phyloP scores from a whole-genome alignment of 2,329 filamentous ascomycete genomes.

The Beauveria sp. region DNA sequence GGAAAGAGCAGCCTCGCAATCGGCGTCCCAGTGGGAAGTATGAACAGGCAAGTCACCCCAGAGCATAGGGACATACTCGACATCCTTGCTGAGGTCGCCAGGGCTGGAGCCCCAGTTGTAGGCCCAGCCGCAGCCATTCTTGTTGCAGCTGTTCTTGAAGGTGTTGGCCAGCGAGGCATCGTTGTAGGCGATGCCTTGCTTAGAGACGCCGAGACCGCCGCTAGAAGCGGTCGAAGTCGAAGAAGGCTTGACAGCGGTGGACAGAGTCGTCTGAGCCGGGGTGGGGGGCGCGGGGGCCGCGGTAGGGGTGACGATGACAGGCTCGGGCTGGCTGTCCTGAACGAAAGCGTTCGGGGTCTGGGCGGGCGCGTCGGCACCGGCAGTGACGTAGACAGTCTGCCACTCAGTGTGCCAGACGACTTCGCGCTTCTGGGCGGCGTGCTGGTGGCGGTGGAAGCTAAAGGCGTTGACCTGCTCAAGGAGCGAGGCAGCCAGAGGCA shows the following conservation, averaged over 20 bases:
- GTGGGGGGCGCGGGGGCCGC: conserved; percentile 12
- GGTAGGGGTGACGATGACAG: conserved; percentile 8
- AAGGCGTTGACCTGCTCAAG: conserved; percentile 35
- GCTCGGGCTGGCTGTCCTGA: conserved; percentile 11
- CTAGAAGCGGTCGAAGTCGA: background rate
- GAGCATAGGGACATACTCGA: conserved; percentile 61
- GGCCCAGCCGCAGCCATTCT: conserved; percentile 44
- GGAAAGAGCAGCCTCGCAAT: conserved; percentile 44
- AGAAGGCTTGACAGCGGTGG: conserved; percentile 18
- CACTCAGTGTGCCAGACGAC: conserved; percentile 25
- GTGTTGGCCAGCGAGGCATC: conserved; percentile 41
- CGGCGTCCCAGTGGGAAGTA: conserved; percentile 40
- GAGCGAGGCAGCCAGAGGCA: conserved; percentile 35
- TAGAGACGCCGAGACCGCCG: conserved; percentile 21
- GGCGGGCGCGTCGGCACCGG: conserved; percentile 23
- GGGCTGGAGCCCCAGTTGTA: conserved; percentile 60
- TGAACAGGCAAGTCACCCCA: conserved; percentile 44
- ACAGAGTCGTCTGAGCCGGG: conserved; percentile 17
- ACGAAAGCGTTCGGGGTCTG: conserved; percentile 14
- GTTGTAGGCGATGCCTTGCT: conserved; percentile 67
- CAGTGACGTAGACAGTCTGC: conserved; percentile 33
- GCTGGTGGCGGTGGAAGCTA: conserved; percentile 34
- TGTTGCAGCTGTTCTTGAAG: conserved; percentile 33
- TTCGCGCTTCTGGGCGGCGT: conserved; percentile 28
- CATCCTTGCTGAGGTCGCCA: conserved; percentile 32